A percentile compares a stretch with the other conserved stretches of the same genome.
Evolutionary conservation across 805 yeast species (phyloP).

Genomic region (Candida coquimbonensis): DNA sequence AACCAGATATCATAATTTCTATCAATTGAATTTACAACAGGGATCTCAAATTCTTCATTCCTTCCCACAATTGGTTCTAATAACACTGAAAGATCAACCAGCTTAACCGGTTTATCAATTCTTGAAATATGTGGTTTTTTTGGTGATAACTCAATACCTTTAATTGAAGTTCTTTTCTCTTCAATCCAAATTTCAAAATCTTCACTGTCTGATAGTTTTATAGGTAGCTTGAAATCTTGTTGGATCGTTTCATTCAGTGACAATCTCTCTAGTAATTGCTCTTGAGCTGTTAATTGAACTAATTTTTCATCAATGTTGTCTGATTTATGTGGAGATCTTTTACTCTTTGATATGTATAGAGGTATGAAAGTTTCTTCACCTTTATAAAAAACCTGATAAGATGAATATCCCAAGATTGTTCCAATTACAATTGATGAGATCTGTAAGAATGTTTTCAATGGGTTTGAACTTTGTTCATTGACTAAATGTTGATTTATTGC

Average conservation of each 20-base stretch:
- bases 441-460: constrained; percentile 2
- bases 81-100: constrained; percentile 9
- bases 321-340: constrained; percentile 4
- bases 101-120: constrained; percentile 14
- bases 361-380: constrained; percentile 18
- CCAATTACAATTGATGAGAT: constrained; percentile 8
- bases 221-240: constrained; percentile 16
- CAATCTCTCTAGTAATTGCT: constrained; percentile 19
- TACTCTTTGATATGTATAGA: constrained; percentile 14
- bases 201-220: constrained; percentile 9
- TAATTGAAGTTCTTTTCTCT: constrained; percentile 14
- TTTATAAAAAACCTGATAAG: constrained; percentile 12
- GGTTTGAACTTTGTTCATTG: background rate
- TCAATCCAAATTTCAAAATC: constrained; percentile 21
- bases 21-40: constrained; percentile 14
- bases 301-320: constrained; percentile 14
- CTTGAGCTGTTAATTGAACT: constrained; percentile 16
- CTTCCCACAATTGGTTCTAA: constrained; percentile 19
- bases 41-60: constrained; percentile 14
- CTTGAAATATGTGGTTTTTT: constrained; percentile 11
- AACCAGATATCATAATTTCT: constrained; percentile 15
- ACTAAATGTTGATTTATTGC: constrained; percentile 8
- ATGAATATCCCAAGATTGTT: constrained; percentile 13
- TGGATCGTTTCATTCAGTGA: constrained; percentile 15
- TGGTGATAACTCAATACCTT: constrained; percentile 21